Conservation (phyloP, 208 protist species). For the Trypanosoma lewisi region DNA sequence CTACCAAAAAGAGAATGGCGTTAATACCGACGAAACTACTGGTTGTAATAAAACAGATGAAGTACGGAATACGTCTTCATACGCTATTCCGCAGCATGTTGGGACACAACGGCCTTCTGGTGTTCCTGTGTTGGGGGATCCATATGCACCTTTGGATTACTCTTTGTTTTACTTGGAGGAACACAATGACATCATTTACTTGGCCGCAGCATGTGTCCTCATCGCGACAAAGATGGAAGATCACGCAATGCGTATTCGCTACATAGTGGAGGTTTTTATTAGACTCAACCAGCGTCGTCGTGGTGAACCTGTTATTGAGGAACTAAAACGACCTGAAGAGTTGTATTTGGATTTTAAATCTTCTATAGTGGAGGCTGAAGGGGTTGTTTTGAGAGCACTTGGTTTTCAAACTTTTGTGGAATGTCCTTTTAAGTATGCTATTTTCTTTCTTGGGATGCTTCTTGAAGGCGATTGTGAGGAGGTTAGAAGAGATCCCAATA, state of each 20-base stretch:
- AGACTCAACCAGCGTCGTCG: slow-evolving; percentile 53
- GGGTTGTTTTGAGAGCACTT: slow-evolving; percentile 63
- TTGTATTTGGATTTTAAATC: slow-evolving; percentile 69
- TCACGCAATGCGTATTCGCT: slow-evolving; percentile 43
- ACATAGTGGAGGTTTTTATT: slow-evolving; percentile 61
- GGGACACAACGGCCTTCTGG: slow-evolving; percentile 36
- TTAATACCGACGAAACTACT: background rate
- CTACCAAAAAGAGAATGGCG: slow-evolving; percentile 16
- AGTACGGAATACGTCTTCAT: slow-evolving; percentile 32
- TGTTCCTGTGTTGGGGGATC: slow-evolving; percentile 51
- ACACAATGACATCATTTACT: slow-evolving; percentile 70
- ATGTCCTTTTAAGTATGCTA: slow-evolving; percentile 71
- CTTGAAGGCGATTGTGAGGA: slow-evolving; percentile 28
- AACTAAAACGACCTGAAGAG: slow-evolving; percentile 23
- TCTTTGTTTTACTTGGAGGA: slow-evolving; percentile 56
- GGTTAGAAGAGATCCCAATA: background rate
- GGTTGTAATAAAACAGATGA: background rate
- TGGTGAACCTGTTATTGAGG: slow-evolving; percentile 29
- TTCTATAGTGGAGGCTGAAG: slow-evolving; percentile 70
- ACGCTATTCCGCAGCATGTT: slow-evolving; percentile 52
- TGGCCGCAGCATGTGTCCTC: slow-evolving; percentile 77
- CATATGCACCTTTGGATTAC: slow-evolving; percentile 76
- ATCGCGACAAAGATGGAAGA: slow-evolving; percentile 77
- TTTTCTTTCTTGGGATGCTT: slow-evolving; percentile 64
- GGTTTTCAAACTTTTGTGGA: slow-evolving; percentile 87